These are phyloP conservation scores for Russula abietina DNA, from an alignment of 768 basidiomycete genomes.

Conservation along the genomic window DNA sequence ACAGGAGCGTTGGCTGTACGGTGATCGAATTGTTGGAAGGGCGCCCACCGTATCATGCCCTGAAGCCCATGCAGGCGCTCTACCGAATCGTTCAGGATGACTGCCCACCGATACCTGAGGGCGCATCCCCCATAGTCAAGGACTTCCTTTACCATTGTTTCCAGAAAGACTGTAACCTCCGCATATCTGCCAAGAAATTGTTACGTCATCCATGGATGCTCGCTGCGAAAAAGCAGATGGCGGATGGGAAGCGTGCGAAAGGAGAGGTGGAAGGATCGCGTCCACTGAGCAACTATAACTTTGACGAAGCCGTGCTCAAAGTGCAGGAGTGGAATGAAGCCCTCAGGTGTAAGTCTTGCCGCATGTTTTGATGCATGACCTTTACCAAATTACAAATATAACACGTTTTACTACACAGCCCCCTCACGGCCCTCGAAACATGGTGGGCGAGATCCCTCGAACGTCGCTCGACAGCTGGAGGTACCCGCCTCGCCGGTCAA, in stretches of 20 bases:
- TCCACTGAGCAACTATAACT: slow-evolving; percentile 77
- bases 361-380: slow-evolving; percentile 14
- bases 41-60: slow-evolving; percentile 90
- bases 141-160: slow-evolving; percentile 98
- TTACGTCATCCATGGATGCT: slow-evolving; percentile 96
- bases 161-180: slow-evolving; percentile 94
- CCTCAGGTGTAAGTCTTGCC: slow-evolving; percentile 60
- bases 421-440: slow-evolving; percentile 72
- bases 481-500: slow-evolving; percentile 32
- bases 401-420: slow-evolving; percentile 37
- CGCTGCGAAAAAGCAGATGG: slow-evolving; percentile 70
- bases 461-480: slow-evolving; percentile 44
- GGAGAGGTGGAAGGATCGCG: slow-evolving; percentile 35
- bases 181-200: slow-evolving; percentile 90
- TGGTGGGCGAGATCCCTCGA: slow-evolving; percentile 33
- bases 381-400: background rate
- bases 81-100: slow-evolving; percentile 99
- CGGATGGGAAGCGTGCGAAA: slow-evolving; percentile 33
- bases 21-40: slow-evolving; percentile 91
- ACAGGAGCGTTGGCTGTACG: slow-evolving; percentile 87
- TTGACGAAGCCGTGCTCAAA: slow-evolving; percentile 87
- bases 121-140: slow-evolving; percentile 89
- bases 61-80: slow-evolving; percentile 97
- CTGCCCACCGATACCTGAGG: slow-evolving; percentile 92
- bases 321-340: slow-evolving; percentile 99